These are phyloP conservation scores for Entamoeba moshkovskii DNA, from an alignment of 208 protist genomes.

Conservation along the genomic window DNA sequence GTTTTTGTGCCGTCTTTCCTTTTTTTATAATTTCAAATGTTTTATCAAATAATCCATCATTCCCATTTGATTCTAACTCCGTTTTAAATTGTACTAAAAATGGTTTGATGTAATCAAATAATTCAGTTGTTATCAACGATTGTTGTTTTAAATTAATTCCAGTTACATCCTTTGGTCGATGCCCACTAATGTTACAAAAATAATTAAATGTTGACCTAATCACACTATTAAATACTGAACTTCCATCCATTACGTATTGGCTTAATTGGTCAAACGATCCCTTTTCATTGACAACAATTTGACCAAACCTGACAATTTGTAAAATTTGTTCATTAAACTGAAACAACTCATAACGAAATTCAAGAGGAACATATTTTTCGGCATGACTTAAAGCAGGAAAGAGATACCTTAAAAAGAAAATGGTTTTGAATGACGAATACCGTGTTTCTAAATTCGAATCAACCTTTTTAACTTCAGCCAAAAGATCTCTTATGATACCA, in stretches of 20 bases:
- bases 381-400: background rate
- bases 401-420: background rate
- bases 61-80: background rate
- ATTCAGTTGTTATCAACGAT: background rate
- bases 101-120: background rate
- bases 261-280: background rate
- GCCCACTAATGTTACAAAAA: no score
- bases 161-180: background rate
- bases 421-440: background rate
- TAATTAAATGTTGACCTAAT: no score
- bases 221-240: no score
- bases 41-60: background rate
- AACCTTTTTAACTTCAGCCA: background rate
- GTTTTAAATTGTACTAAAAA: background rate
- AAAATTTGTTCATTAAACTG: background rate
- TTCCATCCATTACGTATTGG: background rate
- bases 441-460: background rate
- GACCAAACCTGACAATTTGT: background rate
- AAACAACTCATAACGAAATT: background rate
- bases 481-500: background rate
- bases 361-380: background rate
- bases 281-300: background rate
- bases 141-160: background rate
- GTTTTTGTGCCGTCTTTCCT: background rate
- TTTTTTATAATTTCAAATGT: background rate